phyloP scores from a whole-genome alignment of 176 grass and related monocot species.

The Miscanthus lutarioriparius region DNA sequence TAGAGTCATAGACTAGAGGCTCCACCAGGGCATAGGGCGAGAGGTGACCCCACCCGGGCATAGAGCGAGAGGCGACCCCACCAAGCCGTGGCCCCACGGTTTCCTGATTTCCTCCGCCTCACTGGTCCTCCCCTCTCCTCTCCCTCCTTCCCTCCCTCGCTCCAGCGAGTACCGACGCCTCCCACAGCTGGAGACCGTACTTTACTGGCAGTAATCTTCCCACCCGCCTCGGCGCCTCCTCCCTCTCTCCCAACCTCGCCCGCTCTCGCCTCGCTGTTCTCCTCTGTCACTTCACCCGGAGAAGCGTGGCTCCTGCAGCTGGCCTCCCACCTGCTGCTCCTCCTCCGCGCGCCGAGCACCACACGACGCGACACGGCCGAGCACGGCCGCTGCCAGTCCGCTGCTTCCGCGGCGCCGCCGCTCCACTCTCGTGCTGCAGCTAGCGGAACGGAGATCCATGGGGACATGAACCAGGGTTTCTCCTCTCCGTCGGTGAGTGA shows the following conservation, averaged over 20 bases:
- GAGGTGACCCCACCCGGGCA: not conserved
- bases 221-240: slow-evolving; percentile 33
- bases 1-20: no score
- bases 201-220: slow-evolving; percentile 38
- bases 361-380: not conserved
- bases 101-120: slow-evolving; percentile 23
- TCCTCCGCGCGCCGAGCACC: not conserved
- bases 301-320: not conserved
- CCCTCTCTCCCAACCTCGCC: not conserved
- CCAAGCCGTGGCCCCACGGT: not conserved
- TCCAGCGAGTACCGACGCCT: slow-evolving; percentile 27
- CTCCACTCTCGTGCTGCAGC: not conserved
- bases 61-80: not conserved
- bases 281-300: not conserved
- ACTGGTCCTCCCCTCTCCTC: not conserved
- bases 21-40: not conserved
- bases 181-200: slow-evolving; percentile 37
- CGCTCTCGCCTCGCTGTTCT: slow-evolving; percentile 19
- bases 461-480: not conserved
- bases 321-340: not conserved
- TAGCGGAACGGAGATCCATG: slow-evolving; percentile 27
- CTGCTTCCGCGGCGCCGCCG: not conserved
- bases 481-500: slow-evolving; percentile 17
- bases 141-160: not conserved
- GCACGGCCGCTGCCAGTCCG: not conserved